Evolutionary conservation across 352 stramenopile genomes (phyloP).

Genomic region (Globisporangium radiosum): DNA sequence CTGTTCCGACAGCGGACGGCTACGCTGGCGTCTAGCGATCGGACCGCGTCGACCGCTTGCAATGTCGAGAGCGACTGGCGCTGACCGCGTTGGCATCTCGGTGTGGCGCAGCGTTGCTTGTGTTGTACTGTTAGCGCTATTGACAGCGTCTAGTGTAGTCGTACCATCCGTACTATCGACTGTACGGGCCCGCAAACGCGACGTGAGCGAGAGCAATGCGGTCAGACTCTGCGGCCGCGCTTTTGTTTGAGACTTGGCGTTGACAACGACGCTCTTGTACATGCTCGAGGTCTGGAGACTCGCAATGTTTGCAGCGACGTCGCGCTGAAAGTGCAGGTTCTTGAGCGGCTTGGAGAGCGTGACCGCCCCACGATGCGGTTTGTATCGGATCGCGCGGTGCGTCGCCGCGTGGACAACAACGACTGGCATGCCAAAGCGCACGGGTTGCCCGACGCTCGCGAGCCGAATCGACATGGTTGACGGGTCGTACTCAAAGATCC

Average conservation of each 20-base stretch:
- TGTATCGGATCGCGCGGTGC: constrained; percentile 52
- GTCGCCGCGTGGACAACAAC: constrained; percentile 62
- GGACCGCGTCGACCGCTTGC: constrained; percentile 4
- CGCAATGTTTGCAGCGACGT: constrained; percentile 42
- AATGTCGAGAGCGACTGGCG: constrained; percentile 11
- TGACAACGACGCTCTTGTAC: constrained; percentile 8
- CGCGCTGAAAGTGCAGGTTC: constrained; percentile 56
- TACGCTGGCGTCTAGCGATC: neutral
- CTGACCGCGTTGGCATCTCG: constrained; percentile 4
- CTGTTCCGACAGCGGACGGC: constrained; percentile 9
- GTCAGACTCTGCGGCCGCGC: constrained; percentile 7
- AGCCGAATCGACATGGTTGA: constrained; percentile 45
- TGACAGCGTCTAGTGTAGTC: neutral
- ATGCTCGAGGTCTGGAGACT: constrained; percentile 39
- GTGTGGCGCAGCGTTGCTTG: constrained; percentile 11
- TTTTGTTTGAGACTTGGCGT: constrained; percentile 1
- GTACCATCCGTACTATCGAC: neutral
- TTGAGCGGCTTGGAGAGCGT: constrained; percentile 61
- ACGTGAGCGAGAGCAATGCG: constrained; percentile 10
- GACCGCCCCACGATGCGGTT: constrained; percentile 48
- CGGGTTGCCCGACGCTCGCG: constrained; percentile 41
- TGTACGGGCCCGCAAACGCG: constrained; percentile 9
- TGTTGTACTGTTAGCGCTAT: neutral
- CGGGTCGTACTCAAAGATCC: constrained; percentile 61
- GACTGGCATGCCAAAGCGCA: constrained; percentile 46